Evolutionary conservation across 2,329 filamentous ascomycete genomes (phyloP).

Genomic region (Helminthosporium solani): DNA sequence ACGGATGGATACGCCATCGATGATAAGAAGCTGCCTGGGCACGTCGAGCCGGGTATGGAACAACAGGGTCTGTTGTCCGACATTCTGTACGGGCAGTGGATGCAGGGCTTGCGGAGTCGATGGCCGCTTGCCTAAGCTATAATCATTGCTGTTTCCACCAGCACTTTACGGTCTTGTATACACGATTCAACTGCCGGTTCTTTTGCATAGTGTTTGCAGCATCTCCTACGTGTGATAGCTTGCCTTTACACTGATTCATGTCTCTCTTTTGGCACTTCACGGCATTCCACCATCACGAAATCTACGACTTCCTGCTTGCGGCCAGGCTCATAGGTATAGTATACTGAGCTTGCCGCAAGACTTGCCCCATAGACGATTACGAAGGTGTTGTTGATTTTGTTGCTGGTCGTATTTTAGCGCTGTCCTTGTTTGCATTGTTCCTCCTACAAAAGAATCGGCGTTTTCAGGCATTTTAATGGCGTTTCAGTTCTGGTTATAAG

Average conservation of each 20-base stretch:
- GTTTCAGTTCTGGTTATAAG: too few relatives aligned
- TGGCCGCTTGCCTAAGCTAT: conserved; percentile 40
- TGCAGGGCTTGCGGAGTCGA: conserved; percentile 68
- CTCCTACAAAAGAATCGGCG: not conserved
- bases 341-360: not conserved
- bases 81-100: conserved; percentile 88
- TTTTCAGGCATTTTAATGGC: not conserved
- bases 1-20: conserved; percentile 40
- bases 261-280: conserved; percentile 1
- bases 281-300: not conserved
- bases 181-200: not conserved
- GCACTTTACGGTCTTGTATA: not conserved
- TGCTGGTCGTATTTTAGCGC: too few relatives aligned
- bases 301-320: not conserved
- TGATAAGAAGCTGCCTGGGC: conserved; percentile 58
- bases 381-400: too few relatives aligned
- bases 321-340: not conserved
- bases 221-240: not conserved
- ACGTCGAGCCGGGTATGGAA: conserved; percentile 74
- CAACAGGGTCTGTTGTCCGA: conserved; percentile 87
- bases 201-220: conserved; percentile 3
- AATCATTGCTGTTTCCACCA: not conserved
- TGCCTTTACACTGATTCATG: not conserved
- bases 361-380: too few relatives aligned
- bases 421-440: not conserved